Percentiles rank a stretch among this genome's conserved stretches.
Conservation (phyloP, 441 rosid genomes). For the Corymbia citriodora region DNA sequence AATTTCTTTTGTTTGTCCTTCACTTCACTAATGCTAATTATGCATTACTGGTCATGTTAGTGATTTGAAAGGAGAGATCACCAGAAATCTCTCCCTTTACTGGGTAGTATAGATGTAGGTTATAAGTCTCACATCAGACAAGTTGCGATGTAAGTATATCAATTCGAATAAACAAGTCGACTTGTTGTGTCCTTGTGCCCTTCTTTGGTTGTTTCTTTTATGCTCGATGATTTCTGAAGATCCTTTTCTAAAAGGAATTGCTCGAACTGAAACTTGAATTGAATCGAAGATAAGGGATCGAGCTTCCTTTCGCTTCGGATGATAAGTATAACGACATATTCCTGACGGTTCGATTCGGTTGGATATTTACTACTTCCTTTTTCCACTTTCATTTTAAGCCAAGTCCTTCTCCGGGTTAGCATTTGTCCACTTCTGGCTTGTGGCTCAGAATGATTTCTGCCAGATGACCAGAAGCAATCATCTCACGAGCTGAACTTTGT, state of each 20-base stretch:
- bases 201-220: not conserved
- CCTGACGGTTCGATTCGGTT: not conserved
- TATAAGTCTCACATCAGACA: not conserved
- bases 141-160: not conserved
- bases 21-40: not conserved
- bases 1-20: not conserved
- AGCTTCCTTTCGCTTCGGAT: not conserved
- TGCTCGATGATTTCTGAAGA: not conserved
- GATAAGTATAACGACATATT: not conserved
- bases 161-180: not conserved
- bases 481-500: not conserved
- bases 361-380: no score
- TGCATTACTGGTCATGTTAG: not conserved
- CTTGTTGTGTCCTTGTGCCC: no score
- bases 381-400: not conserved
- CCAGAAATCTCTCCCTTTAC: not conserved
- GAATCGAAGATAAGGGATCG: not conserved
- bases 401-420: not conserved
- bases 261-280: not conserved
- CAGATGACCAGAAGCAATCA: not conserved
- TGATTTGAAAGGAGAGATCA: not conserved
- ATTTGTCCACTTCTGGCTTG: not conserved
- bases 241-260: not conserved
- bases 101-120: fast-evolving
- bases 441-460: not conserved